These are phyloP conservation scores for Camelina hispida DNA, from an alignment of 345 rosid species.

Conservation along the genomic window DNA sequence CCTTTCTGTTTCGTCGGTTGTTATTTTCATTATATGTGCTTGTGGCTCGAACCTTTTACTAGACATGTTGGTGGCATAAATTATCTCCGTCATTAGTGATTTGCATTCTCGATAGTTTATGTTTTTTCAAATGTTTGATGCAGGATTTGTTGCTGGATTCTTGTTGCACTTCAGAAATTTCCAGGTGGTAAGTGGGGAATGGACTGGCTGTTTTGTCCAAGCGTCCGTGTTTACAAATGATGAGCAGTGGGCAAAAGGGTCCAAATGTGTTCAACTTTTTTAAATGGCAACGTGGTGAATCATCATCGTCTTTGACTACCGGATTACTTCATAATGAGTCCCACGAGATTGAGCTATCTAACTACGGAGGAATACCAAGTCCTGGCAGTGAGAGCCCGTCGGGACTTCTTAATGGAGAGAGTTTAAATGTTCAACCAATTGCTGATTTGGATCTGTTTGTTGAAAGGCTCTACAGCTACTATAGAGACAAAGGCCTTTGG, in stretches of 20 bases:
- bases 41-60: conserved; percentile 9
- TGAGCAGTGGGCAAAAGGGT: conserved; percentile 76
- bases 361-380: conserved; percentile 79
- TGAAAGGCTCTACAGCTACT: conserved; percentile 89
- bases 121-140: conserved; percentile 3
- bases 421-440: conserved; percentile 76
- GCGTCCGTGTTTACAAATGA: conserved; percentile 67
- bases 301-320: conserved; percentile 73
- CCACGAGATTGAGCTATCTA: conserved; percentile 91
- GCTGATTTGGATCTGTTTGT: conserved; percentile 94
- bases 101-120: conserved; percentile 16
- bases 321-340: conserved; percentile 81
- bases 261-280: conserved; percentile 64
- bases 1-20: background rate
- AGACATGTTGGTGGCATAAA: conserved; percentile 7
- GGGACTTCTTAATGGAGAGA: conserved; percentile 92
- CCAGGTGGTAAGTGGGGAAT: conserved; percentile 58
- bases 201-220: conserved; percentile 74
- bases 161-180: background rate
- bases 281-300: conserved; percentile 71
- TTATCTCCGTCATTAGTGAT: background rate
- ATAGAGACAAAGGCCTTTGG: conserved; percentile 96
- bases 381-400: conserved; percentile 98
- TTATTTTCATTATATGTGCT: conserved; percentile 9
- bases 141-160: conserved; percentile 41